Conservation (phyloP, 106 monocot genomes). For the Dendrobium nobile region DNA sequence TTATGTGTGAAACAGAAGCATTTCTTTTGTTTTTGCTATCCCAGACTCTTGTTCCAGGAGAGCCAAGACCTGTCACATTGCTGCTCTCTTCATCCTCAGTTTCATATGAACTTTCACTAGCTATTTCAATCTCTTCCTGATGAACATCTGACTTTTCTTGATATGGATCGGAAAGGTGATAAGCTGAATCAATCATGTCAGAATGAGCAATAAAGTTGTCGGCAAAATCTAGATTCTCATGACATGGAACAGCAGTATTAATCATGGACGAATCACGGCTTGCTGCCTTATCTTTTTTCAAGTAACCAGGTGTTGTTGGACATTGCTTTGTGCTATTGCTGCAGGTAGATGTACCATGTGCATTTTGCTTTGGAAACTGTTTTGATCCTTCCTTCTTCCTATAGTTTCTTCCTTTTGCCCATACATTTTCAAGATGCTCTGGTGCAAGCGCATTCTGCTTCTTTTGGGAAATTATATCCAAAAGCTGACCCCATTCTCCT, state of each 20-base stretch:
- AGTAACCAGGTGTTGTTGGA: not conserved
- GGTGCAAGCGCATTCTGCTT: slow-evolving; percentile 76
- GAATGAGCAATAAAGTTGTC: slow-evolving; percentile 10
- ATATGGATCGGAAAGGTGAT: slow-evolving; percentile 8
- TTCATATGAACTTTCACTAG: slow-evolving; percentile 61
- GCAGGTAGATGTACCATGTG: slow-evolving; percentile 3
- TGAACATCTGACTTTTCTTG: slow-evolving; percentile 21
- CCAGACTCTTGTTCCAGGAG: slow-evolving; percentile 95
- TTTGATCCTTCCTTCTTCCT: slow-evolving; percentile 42
- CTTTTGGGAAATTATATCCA: slow-evolving; percentile 60
- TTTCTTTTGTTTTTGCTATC: slow-evolving; percentile 83
- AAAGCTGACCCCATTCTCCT: slow-evolving; percentile 48
- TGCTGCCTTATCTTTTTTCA: slow-evolving; percentile 14
- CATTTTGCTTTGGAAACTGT: slow-evolving; percentile 12
- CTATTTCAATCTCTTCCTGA: slow-evolving; percentile 42
- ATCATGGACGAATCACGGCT: slow-evolving; percentile 9
- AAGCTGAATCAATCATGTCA: slow-evolving; percentile 20
- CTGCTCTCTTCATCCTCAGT: slow-evolving; percentile 71
- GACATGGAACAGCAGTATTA: not conserved
- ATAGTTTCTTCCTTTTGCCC: slow-evolving; percentile 91
- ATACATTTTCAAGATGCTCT: slow-evolving; percentile 90
- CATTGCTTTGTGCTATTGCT: slow-evolving; percentile 6
- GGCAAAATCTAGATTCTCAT: slow-evolving; percentile 7
- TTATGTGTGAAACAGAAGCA: slow-evolving; percentile 45
- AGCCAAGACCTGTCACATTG: slow-evolving; percentile 75